Base-by-base conservation (phyloP, 78 protist genomes). In the Dictyostelium brefeldianum region DNA sequence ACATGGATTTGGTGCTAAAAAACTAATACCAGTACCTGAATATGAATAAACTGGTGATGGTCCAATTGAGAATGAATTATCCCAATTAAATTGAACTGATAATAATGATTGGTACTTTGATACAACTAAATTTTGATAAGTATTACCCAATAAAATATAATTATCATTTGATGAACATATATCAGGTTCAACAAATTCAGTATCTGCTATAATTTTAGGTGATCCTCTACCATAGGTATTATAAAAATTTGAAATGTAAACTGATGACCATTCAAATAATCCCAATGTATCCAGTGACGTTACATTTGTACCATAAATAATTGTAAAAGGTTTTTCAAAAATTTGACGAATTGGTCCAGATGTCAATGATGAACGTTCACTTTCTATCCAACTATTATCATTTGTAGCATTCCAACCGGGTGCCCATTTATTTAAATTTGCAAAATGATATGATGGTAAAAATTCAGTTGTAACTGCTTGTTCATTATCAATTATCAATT, bases 171-270 rank as follows among this genome's bases (percentile, higher is more conserved):
- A 20, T 1, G 78, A 69, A 15, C 80, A 74, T 53, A 15, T 3
- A 15, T 14, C 1, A 1, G 59, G 56, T 12, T 64, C 81, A 31
- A 53, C 7, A 59, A 83, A 83, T 14, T 83, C 82, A 0, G 11
- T 25, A 56, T 83, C 91, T 14, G 69, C 53, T 4, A 83, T 48
- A 56, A 83, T 83, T 10, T 62, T 48, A 25, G 81, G 70, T 12
- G 81, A 71, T 0, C 91, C 91, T 20, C 81, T 27, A 22, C 91
- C 91, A 65, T 83, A 71, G 36, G 91, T 83, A 36, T 83, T 67
- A 17, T 18, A 83, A 27, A 83, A 47, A 48, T 73, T 83, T 78
- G 91, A 29, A 25, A 83, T 83, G 41, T 43, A 71, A 18, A 51
- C 54, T 4, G 91, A 78, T 43, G 56, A 25, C 91, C 81, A 71